phyloP scores from a whole-genome alignment of 2,329 filamentous ascomycete species.

The Mycogone perniciosa region DNA sequence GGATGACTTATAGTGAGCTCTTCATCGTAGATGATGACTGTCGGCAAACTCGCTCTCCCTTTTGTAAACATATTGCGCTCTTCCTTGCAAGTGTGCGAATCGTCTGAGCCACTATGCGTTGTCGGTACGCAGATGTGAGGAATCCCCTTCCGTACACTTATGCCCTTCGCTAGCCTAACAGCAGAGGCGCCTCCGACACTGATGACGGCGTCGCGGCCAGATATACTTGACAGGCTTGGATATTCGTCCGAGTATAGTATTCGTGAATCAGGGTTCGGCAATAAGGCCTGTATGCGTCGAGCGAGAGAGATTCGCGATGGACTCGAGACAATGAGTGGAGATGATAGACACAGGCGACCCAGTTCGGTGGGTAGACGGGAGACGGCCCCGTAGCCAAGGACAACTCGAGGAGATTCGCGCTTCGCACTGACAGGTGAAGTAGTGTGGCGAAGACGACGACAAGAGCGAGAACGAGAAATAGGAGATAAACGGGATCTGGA shows the following conservation, averaged over 20 bases:
- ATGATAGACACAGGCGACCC: slow-evolving; percentile 23
- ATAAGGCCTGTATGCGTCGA: slow-evolving; percentile 26
- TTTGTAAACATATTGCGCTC: not conserved
- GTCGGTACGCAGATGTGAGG: slow-evolving; percentile 55
- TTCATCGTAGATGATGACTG: slow-evolving; percentile 34
- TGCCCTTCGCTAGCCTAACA: slow-evolving; percentile 51
- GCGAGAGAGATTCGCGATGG: slow-evolving; percentile 32
- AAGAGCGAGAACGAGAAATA: not conserved
- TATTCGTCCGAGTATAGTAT: slow-evolving; percentile 28
- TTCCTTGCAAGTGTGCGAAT: slow-evolving; percentile 10
- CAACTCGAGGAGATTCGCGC: slow-evolving; percentile 24
- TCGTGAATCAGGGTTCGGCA: slow-evolving; percentile 27
- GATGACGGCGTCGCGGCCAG: slow-evolving; percentile 48
- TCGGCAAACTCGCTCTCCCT: slow-evolving; percentile 16
- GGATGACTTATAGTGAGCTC: slow-evolving; percentile 26
- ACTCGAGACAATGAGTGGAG: slow-evolving; percentile 33
- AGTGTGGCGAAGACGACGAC: not conserved
- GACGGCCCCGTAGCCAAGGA: slow-evolving; percentile 30
- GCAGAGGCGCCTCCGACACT: slow-evolving; percentile 59
- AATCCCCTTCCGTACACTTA: slow-evolving; percentile 45
- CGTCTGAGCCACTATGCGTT: slow-evolving; percentile 53
- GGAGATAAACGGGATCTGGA: not conserved
- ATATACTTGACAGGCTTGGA: slow-evolving; percentile 23
- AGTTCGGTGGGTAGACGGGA: slow-evolving; percentile 29
- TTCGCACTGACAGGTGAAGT: not conserved